Percentiles rank a stretch among this genome's conserved stretches.
These are phyloP conservation scores for Populus euphratica DNA, from an alignment of 345 rosid genomes.

Conservation along the genomic window DNA sequence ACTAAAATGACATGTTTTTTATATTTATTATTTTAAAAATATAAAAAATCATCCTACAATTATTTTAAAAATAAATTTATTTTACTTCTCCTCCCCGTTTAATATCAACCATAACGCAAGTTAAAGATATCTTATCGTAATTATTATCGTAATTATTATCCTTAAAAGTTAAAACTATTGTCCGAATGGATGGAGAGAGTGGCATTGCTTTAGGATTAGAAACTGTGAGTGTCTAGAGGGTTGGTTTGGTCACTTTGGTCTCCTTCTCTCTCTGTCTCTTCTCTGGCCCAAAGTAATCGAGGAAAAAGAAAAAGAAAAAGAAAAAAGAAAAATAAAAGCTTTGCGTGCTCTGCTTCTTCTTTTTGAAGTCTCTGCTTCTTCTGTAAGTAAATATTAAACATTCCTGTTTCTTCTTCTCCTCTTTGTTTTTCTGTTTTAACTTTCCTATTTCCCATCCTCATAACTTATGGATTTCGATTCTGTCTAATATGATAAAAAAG, in stretches of 20 bases:
- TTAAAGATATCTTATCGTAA: too few species aligned
- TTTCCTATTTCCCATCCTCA: not conserved
- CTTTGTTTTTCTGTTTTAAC: not conserved
- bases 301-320: not conserved
- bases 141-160: not conserved
- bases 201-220: not conserved
- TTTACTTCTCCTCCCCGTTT: too few species aligned
- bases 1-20: too few species aligned
- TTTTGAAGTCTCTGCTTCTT: conserved; percentile 5
- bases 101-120: too few species aligned
- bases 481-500: not conserved
- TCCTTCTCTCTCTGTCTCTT: conserved; percentile 5
- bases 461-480: not conserved
- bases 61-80: too few species aligned
- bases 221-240: not conserved
- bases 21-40: too few species aligned
- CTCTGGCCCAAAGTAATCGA: conserved; percentile 9
- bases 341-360: conserved; percentile 13
- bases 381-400: conserved; percentile 15
- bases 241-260: conserved; percentile 11
- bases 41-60: too few species aligned
- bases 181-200: conserved; percentile 9
- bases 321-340: conserved; percentile 5
- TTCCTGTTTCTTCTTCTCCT: conserved; percentile 1
- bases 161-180: not conserved